These are phyloP conservation scores for Malania oleifera DNA, from an alignment of 164 flowering plant genomes.

Conservation along the genomic window DNA sequence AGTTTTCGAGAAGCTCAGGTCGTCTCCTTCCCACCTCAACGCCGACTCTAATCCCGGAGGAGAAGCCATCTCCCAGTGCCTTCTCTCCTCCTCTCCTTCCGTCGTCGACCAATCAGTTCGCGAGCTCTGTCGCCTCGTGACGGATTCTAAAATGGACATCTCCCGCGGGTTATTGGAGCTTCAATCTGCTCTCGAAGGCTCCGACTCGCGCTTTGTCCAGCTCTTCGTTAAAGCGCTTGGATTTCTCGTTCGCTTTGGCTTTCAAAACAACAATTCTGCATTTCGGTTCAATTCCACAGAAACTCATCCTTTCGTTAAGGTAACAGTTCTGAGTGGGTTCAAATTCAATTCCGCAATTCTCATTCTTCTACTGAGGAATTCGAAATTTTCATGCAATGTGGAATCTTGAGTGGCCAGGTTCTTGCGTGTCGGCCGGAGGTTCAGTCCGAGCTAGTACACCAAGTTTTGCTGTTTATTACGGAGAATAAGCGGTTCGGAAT, in stretches of 20 bases:
- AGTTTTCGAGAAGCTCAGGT: constrained; percentile 74
- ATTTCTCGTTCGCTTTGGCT: constrained; percentile 51
- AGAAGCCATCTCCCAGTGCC: constrained; percentile 58
- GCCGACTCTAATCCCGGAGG: constrained; percentile 46
- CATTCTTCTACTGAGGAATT: too few species aligned
- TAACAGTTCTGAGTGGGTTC: constrained; percentile 5
- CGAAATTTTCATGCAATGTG: constrained; percentile 5
- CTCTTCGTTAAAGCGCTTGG: constrained; percentile 69
- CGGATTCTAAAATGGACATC: constrained; percentile 34
- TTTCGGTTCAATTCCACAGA: constrained; percentile 37
- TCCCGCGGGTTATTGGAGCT: constrained; percentile 64
- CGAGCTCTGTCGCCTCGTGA: constrained; percentile 74
- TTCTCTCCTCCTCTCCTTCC: constrained; percentile 47
- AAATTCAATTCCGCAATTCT: too few species aligned
- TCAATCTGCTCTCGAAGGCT: constrained; percentile 75
- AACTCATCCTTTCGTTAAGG: constrained; percentile 79
- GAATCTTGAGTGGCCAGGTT: constrained; percentile 37
- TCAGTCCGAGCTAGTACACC: constrained; percentile 62
- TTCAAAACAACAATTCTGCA: constrained; percentile 22
- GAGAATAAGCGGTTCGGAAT: constrained; percentile 41
- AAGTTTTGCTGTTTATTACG: constrained; percentile 53
- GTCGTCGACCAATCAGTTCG: constrained; percentile 85
- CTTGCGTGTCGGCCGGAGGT: constrained; percentile 59
- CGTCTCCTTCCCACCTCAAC: constrained; percentile 38
- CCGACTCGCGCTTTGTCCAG: constrained; percentile 37